phyloP scores from a whole-genome alignment of 768 basidiomycete species.

The Lactarius vividus region DNA sequence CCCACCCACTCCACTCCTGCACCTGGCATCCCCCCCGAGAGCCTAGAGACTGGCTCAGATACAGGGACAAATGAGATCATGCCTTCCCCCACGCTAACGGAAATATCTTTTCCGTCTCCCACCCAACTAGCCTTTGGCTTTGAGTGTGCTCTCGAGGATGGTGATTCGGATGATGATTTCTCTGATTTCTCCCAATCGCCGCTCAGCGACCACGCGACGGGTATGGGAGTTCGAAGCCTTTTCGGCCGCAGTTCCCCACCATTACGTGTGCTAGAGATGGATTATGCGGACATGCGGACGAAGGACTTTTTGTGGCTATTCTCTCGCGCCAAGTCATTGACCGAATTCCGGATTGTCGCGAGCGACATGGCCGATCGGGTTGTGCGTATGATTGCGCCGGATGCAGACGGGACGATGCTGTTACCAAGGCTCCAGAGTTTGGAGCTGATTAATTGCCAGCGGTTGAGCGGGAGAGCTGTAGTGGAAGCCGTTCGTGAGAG shows the following conservation, averaged over 20 bases:
- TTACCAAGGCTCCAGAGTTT: conserved; percentile 54
- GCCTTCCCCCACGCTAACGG: background rate
- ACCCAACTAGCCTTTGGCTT: conserved; percentile 5
- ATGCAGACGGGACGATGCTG: conserved; percentile 37
- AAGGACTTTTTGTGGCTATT: conserved; percentile 76
- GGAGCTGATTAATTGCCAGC: conserved; percentile 59
- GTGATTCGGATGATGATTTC: conserved; percentile 75
- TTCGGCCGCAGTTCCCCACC: conserved; percentile 61
- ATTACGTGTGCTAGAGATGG: conserved; percentile 67
- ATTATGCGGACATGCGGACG: conserved; percentile 79
- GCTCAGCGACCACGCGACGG: conserved; percentile 73
- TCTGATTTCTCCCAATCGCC: conserved; percentile 75
- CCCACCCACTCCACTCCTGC: background rate
- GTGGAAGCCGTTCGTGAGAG: conserved; percentile 52
- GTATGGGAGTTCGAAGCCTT: conserved; percentile 72
- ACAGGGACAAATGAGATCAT: background rate
- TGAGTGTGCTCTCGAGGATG: conserved; percentile 43
- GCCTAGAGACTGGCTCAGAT: background rate
- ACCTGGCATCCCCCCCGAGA: background rate
- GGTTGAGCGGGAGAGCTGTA: conserved; percentile 56
- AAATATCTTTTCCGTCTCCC: background rate
- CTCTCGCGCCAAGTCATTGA: conserved; percentile 49
- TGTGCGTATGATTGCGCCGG: conserved; percentile 54
- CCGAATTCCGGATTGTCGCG: conserved; percentile 70
- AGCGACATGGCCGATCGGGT: conserved; percentile 82